These are phyloP conservation scores for Chlamydomonas reinhardtii DNA, from an alignment of 163 green algal species.

Conservation along the genomic window DNA sequence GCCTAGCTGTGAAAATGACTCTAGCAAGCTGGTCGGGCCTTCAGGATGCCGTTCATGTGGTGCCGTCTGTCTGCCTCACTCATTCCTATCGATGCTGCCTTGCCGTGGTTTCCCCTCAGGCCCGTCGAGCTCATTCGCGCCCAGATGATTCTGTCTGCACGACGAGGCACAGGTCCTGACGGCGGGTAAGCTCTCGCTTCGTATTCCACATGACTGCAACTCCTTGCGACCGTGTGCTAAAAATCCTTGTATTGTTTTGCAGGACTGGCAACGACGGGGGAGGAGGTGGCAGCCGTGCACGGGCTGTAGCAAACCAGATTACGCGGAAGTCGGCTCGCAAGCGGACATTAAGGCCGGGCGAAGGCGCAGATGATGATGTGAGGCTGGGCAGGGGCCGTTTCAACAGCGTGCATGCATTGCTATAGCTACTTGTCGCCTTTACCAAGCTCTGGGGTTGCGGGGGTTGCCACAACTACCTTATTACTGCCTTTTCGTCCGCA, in stretches of 20 bases:
- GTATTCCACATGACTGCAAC: not conserved
- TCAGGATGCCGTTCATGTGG: not conserved
- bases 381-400: not conserved
- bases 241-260: not conserved
- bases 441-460: too few species aligned
- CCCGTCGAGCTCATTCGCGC: conserved; percentile 42
- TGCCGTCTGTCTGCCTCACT: too few species aligned
- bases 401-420: too few species aligned
- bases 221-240: not conserved
- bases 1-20: not conserved
- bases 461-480: not conserved
- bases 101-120: not conserved
- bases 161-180: not conserved
- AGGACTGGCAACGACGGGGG: too few species aligned
- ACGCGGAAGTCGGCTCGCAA: conserved; percentile 15
- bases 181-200: not conserved
- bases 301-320: conserved; percentile 3
- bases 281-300: conserved; percentile 8
- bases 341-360: not conserved
- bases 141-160: not conserved
- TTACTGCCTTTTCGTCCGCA: not conserved
- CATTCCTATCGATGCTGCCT: too few species aligned
- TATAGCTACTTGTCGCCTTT: too few species aligned
- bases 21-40: too few species aligned
- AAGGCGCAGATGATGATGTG: not conserved